A percentile compares a stretch with the other conserved stretches of the same genome.
Conservation (phyloP, 164 flowering plant genomes). For the Aristolochia californica region DNA sequence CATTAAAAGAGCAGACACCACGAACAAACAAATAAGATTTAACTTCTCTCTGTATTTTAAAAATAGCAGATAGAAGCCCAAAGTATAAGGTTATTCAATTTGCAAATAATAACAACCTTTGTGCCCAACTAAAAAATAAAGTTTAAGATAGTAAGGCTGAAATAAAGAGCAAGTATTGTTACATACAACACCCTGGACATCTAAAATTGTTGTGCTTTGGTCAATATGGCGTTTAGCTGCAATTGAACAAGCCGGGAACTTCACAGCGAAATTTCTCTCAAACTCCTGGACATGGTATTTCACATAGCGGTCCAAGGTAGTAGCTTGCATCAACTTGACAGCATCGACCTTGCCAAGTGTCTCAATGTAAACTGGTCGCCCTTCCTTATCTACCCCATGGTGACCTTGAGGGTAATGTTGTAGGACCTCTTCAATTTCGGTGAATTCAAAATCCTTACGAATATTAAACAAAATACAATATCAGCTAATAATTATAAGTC, state of each 20-base stretch:
- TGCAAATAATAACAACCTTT: no score
- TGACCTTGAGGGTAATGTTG: conserved; percentile 87
- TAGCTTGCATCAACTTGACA: conserved; percentile 71
- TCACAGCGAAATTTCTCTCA: conserved; percentile 63
- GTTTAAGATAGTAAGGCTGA: background rate
- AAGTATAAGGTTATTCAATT: no score
- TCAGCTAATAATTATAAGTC: background rate
- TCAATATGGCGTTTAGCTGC: conserved; percentile 78
- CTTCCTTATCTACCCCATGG: conserved; percentile 94
- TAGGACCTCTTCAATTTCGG: conserved; percentile 61
- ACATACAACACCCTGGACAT: conserved; percentile 96
- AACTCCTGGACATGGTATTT: conserved; percentile 84
- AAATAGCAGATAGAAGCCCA: no score
- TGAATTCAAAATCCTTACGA: conserved; percentile 71
- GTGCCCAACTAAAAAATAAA: no score
- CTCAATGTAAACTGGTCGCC: conserved; percentile 83
- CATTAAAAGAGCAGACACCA: no score
- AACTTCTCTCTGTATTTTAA: no score
- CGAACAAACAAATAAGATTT: no score
- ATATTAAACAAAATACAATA: background rate
- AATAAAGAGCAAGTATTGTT: background rate
- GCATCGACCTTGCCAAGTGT: conserved; percentile 68
- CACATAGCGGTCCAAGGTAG: conserved; percentile 72
- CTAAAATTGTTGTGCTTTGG: conserved; percentile 86
- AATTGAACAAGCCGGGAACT: conserved; percentile 87